Evolutionary conservation across 768 basidiomycete genomes (phyloP).

Genomic region (Russula compacta): DNA sequence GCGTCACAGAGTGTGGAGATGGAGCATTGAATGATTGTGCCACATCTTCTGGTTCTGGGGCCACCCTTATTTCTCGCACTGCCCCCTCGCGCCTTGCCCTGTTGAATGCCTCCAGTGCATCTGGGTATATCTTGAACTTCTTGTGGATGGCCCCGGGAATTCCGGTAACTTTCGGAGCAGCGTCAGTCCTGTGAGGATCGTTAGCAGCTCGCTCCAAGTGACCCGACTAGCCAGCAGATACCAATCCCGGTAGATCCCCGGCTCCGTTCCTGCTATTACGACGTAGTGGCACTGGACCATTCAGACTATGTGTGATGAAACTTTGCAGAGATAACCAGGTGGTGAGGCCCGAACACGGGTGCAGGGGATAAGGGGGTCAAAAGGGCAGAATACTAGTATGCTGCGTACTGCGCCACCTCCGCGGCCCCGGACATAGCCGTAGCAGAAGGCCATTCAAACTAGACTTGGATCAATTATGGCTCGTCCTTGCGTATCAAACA

Average conservation of each 20-base stretch:
- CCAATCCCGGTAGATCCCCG: conserved; percentile 7
- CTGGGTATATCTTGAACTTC: conserved; percentile 1
- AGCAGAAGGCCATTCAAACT: neutral
- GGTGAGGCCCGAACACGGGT: neutral
- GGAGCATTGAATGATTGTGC: neutral
- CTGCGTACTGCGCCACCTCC: neutral
- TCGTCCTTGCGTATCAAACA: neutral
- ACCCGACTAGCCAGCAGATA: conserved; percentile 3
- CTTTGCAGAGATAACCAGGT: neutral
- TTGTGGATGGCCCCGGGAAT: conserved; percentile 5
- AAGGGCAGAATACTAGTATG: neutral
- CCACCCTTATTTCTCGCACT: neutral
- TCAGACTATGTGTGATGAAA: neutral
- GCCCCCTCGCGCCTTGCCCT: neutral
- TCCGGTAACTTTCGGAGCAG: neutral
- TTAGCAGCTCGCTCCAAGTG: neutral
- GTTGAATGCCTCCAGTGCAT: conserved; percentile 4
- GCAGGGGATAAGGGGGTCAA: neutral
- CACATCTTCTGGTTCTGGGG: neutral
- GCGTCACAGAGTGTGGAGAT: neutral
- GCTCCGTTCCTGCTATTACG: conserved; percentile 8
- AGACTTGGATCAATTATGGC: neutral
- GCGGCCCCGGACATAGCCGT: conserved; percentile 13
- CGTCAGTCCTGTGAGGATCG: conserved; percentile 3
- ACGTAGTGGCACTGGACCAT: conserved; percentile 5